These are phyloP conservation scores for Pichia sp. DNA, from an alignment of 1,139 yeast genomes.

Conservation along the genomic window DNA sequence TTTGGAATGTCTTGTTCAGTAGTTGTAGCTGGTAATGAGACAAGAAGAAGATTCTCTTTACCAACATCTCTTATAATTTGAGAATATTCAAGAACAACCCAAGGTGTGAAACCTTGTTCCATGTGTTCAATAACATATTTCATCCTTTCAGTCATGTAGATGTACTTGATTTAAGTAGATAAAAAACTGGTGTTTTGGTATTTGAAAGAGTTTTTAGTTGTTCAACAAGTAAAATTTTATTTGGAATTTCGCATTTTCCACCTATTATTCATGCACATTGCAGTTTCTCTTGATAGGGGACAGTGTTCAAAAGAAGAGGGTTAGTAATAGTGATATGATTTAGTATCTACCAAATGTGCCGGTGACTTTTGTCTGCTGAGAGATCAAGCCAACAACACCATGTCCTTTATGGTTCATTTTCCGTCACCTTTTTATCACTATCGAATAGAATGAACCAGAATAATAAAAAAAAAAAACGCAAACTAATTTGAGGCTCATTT, in stretches of 20 bases:
- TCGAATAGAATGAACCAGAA: neutral
- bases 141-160: slow-evolving; percentile 35
- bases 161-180: neutral
- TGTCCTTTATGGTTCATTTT: no score
- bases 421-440: no score
- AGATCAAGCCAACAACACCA: no score
- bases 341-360: no score
- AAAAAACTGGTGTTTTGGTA: neutral
- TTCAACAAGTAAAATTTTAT: neutral
- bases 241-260: neutral
- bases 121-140: slow-evolving; percentile 93
- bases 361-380: no score
- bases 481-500: neutral
- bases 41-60: slow-evolving; percentile 59
- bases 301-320: no score
- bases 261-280: neutral
- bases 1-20: slow-evolving; percentile 61
- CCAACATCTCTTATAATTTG: slow-evolving; percentile 84
- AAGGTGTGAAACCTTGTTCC: slow-evolving; percentile 94
- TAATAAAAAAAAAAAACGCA: neutral
- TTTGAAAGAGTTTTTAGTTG: neutral
- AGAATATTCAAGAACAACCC: slow-evolving; percentile 86
- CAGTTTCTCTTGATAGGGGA: no score
- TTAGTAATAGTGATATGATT: no score
- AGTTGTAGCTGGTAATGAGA: slow-evolving; percentile 66